Base-by-base conservation (phyloP, 1,284 basidiomycete genomes). In the Gymnopus androsaceus region DNA sequence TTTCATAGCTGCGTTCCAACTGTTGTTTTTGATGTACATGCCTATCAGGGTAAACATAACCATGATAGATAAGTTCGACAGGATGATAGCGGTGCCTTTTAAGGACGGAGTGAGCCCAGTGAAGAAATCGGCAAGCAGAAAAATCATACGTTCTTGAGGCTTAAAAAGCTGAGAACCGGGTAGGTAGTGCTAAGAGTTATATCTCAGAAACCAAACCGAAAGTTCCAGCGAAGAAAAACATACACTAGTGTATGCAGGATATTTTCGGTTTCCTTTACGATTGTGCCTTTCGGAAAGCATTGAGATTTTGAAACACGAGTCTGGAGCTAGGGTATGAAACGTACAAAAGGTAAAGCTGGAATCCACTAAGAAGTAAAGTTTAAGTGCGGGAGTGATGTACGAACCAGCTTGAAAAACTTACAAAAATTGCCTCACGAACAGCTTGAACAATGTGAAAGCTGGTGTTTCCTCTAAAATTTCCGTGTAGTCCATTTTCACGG, bases 41-140 rank as follows among this genome's bases (percentile, higher is more conserved):
- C 63, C 68, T 19, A 87, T 72, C 37, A 74, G 69, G 30, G 66
- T 63, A 47, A 83, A 57, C 62, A 77, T 78, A 56, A 74, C 59
- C n/a, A 69, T 65, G 60, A 87, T 73, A 59, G 81, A 82, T 54
- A 85, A 65, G 70, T 88, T 82, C 11, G 84, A 86, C 34, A 73
- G 60, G 66, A 87, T 66, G 61, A 87, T 77, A 0, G 55, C 60
- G n/a, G 57, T 54, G 9, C 66, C 69, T 71, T n/a, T 2, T 21
- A 12, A 19, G 9, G 6, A 4, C 19, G 19, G 19, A 7, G 19
- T 7, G 36, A 17, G 15, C 15, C 2, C 2, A 15, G 45, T 33
- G 44, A 36, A 8, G 15, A 31, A 51, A 23, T 19, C 23, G 38
- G 14, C 23, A 28, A 12, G 8, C 14, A 9, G 21, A 15, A 45